Percentiles rank a stretch among this genome's conserved stretches.
Conservation (phyloP, 2,329 filamentous ascomycete species). For the Bipolaris victoriae region DNA sequence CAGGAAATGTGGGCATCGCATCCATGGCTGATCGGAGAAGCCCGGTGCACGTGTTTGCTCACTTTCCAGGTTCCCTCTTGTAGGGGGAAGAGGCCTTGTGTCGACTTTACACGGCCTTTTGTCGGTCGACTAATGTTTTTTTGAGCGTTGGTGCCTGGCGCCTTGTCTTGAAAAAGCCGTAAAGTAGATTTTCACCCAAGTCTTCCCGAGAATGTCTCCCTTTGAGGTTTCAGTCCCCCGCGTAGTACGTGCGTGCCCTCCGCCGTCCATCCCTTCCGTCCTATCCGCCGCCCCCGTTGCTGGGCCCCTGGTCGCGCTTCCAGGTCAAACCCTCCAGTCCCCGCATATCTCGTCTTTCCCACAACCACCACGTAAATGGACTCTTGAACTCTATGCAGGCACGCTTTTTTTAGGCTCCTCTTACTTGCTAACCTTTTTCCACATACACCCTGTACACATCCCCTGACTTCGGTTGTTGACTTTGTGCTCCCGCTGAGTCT, state of each 20-base stretch:
- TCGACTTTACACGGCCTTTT: not conserved
- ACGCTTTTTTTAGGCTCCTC: conserved; percentile 2
- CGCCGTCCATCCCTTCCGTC: not conserved
- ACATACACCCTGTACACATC: conserved; percentile 40
- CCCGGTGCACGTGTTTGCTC: conserved; percentile 6
- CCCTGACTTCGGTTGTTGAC: conserved; percentile 42
- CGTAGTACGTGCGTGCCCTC: not conserved
- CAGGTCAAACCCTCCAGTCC: not conserved
- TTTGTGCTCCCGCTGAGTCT: conserved; percentile 36
- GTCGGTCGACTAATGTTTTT: not conserved
- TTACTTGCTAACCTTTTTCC: conserved; percentile 28
- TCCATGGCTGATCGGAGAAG: not conserved
- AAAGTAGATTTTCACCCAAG: not conserved
- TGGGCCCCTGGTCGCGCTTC: not conserved
- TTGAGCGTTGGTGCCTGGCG: not conserved
- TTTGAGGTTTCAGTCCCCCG: not conserved
- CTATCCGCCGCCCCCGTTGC: not conserved
- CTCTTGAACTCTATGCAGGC: not conserved
- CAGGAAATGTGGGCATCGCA: not conserved
- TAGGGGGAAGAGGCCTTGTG: not conserved
- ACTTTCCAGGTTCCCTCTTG: not conserved
- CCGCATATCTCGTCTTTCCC: not conserved
- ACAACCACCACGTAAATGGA: not conserved
- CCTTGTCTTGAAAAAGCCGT: not conserved
- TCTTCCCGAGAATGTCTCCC: conserved; percentile 1